These are phyloP conservation scores for Bonia amplexicaulis DNA, from an alignment of 176 grass and related monocot genomes.

Conservation along the genomic window DNA sequence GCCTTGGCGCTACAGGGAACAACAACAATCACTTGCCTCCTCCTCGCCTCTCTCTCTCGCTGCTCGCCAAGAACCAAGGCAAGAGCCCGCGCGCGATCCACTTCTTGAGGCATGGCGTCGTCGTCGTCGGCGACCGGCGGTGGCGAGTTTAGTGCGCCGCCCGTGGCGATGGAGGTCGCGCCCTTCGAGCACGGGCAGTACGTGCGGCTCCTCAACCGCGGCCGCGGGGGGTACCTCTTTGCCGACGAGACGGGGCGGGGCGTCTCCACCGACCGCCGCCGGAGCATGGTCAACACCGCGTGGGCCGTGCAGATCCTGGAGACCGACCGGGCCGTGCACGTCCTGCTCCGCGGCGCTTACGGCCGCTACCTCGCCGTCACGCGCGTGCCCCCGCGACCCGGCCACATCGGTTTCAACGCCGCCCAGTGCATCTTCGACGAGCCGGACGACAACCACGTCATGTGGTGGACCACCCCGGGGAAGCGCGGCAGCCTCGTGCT, in stretches of 20 bases:
- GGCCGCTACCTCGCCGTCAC: constrained; percentile 34
- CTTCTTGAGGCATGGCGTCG: not conserved
- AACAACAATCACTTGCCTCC: constrained; percentile 4
- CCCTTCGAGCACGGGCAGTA: constrained; percentile 49
- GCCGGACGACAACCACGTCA: constrained; percentile 1
- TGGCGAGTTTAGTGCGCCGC: too few species aligned
- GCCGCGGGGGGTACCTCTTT: constrained; percentile 38
- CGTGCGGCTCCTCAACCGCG: constrained; percentile 46
- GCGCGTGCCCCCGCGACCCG: not conserved
- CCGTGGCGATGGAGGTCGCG: not conserved
- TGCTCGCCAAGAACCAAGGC: not conserved
- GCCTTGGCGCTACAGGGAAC: constrained; percentile 3
- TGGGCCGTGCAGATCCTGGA: constrained; percentile 36
- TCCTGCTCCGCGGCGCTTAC: constrained; percentile 35
- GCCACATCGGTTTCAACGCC: constrained; percentile 20
- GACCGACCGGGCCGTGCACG: constrained; percentile 13
- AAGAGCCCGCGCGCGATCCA: not conserved
- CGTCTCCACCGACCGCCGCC: constrained; percentile 21
- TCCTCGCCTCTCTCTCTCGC: not conserved
- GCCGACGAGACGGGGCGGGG: constrained; percentile 21
- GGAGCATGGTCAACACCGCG: constrained; percentile 20
- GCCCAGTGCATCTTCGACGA: constrained; percentile 16
- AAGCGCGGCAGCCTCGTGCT: constrained; percentile 21
- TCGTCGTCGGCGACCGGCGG: not conserved
- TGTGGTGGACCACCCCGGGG: constrained; percentile 16